Conservation (phyloP, 2,329 filamentous ascomycete genomes). For the Fusarium concolor region DNA sequence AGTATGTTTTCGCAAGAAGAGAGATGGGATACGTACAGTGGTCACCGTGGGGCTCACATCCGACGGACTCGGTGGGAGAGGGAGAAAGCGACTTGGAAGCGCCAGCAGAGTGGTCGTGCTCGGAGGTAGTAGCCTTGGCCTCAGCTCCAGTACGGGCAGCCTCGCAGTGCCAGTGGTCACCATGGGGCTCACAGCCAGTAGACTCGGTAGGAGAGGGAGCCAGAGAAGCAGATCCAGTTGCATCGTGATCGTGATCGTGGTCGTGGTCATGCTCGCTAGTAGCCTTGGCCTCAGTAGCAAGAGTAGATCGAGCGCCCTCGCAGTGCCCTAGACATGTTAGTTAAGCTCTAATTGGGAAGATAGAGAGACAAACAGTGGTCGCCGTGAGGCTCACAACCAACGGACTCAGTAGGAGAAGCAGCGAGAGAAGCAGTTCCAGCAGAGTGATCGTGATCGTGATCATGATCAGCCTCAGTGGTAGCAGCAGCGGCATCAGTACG, state of each 20-base stretch:
- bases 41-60: slow-evolving; percentile 42
- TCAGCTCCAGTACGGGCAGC: slow-evolving; percentile 32
- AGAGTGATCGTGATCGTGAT: slow-evolving; percentile 15
- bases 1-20: background rate
- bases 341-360: too few species aligned
- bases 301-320: slow-evolving; percentile 30
- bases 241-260: slow-evolving; percentile 1
- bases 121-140: slow-evolving; percentile 21
- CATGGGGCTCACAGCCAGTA: slow-evolving; percentile 39
- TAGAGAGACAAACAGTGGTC: slow-evolving; percentile 32
- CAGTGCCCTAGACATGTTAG: slow-evolving; percentile 32
- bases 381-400: slow-evolving; percentile 40
- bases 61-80: slow-evolving; percentile 42
- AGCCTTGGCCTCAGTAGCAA: slow-evolving; percentile 9
- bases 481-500: slow-evolving; percentile 28
- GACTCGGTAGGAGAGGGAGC: slow-evolving; percentile 41
- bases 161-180: slow-evolving; percentile 45
- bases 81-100: slow-evolving; percentile 17
- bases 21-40: slow-evolving; percentile 26
- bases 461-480: slow-evolving; percentile 4
- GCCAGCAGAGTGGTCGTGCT: slow-evolving; percentile 26
- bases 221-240: slow-evolving; percentile 2
- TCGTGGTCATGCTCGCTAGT: slow-evolving; percentile 17
- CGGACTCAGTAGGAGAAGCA: slow-evolving; percentile 42
- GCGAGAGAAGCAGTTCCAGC: slow-evolving; percentile 9